Percentiles rank a stretch among this genome's conserved stretches.
These are phyloP conservation scores for Cenchrus purpureus DNA, from an alignment of 176 grass and related monocot genomes.

Conservation along the genomic window DNA sequence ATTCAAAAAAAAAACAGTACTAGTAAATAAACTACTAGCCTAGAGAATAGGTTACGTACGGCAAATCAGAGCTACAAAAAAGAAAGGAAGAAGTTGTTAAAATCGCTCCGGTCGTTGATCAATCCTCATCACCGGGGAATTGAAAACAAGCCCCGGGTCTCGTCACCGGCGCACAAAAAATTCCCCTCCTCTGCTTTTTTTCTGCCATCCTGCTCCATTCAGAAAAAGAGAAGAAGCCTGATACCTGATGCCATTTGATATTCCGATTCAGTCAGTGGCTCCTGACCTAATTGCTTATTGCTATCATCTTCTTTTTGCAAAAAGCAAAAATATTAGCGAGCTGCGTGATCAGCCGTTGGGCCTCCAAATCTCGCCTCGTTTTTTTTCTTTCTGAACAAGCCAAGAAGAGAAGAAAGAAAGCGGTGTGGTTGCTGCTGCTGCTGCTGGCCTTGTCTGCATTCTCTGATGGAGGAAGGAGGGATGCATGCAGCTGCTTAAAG, in stretches of 20 bases:
- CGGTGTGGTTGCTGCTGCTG: background rate
- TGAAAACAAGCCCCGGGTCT: conserved; percentile 29
- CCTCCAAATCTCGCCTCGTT: conserved; percentile 10
- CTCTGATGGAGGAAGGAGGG: background rate
- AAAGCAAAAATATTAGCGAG: background rate
- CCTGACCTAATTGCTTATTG: background rate
- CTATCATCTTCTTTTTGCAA: background rate
- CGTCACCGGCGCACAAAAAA: conserved; percentile 2
- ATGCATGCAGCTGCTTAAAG: conserved; percentile 12
- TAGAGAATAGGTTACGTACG: background rate
- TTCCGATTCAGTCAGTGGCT: background rate
- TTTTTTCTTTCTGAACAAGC: conserved; percentile 17
- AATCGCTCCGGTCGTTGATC: conserved; percentile 26
- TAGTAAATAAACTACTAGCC: background rate
- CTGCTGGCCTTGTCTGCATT: background rate
- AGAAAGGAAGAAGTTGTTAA: background rate
- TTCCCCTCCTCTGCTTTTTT: background rate
- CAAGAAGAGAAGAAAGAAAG: background rate
- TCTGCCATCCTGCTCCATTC: background rate
- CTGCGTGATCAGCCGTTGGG: background rate
- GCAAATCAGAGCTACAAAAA: background rate
- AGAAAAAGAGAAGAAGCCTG: background rate
- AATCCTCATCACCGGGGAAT: conserved; percentile 28
- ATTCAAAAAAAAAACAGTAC: too few relatives aligned
- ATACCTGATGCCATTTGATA: conserved; percentile 1